Evolutionary conservation across 2,329 filamentous ascomycete species (phyloP), one percentile per base, ranked within the genome.

Genomic region (Sclerotinia glacialis): DNA sequence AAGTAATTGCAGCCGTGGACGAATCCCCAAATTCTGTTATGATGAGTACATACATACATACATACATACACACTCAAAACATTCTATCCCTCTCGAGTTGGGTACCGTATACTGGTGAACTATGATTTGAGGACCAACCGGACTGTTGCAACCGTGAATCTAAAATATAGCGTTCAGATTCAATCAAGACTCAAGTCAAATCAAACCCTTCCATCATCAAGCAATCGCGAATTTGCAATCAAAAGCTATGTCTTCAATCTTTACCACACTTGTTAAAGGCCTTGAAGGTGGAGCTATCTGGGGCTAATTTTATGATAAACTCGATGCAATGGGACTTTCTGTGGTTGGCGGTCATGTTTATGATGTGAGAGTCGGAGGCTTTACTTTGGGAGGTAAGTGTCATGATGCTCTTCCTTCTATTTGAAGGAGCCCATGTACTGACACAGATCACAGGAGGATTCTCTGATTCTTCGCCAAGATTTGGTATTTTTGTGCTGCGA

Each of bases 201-300:
- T 37, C 11, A 23, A 2, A 23, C 23, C 12, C 21, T 54, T 37
- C 31, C 28, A 28, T 23, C 31, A 37, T 37, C 9, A 54, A 37
- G 2, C 21, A 5, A 23, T 37, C 31, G 16, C 52, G 16, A 54
- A 31, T 46, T 28, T 54, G 16, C 16, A 58, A 1, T 23, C 16
- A 12, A n/a, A 59, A 37, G 11, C 18, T 3, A 59, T 46, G 40
- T 59, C 55, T 23, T 46, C 16, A 31, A 21, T 47, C n/a, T 3
- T 34, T 31, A 34, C 0, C 55, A 34, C 18, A 34, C 26, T 46
- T 9, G 18, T 18, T 23, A 31, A 59, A 59, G 55, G 26, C 14
- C 55, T 46, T 3, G 34, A 53, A 2, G 65, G 76, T 2, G 80
- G 79, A 8, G 73, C 74, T 55, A 71, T 72, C 9, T 82, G 80